Evolutionary conservation across 208 protist species (phyloP), one percentile per base, ranked within the genome.

Genomic region (Jaenimonas drosophilae): DNA sequence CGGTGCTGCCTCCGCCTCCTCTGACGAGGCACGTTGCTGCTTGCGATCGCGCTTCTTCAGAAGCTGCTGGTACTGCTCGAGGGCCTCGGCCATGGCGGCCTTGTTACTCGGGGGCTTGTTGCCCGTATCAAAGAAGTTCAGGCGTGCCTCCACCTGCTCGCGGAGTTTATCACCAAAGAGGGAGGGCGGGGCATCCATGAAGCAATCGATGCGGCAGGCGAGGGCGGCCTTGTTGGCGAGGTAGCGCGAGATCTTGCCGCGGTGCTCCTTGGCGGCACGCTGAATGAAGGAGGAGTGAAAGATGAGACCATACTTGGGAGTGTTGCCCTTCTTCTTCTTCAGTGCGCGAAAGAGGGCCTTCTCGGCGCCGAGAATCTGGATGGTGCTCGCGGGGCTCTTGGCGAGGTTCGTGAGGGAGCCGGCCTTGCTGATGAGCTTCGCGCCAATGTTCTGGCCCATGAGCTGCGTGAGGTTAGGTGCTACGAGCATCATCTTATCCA

Each of bases 341-440:
- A 99, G 80, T 0, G 97, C 97, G 27, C 96, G 86, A 93, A 99
- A 99, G 20, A 99, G 88, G 4, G 98, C 98, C 87, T 99, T 99
- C 76, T 99, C 98, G 28, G 98, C 98, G 53, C 98, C 98, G 6
- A 99, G 82, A 67, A 99, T 99, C 74, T 99, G 98, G 27, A 99
- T 97, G 12, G 98, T 99, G 27, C 97, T 99, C 12, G 98, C 98
- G 7, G 98, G 98, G 57, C 97, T 86, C 87, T 99, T 99, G 59
- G 98, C 97, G 11, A 99, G 77, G 70, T 95, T 98, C 9, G 91
- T 97, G 5, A 99, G 88, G 2, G 88, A 97, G 54, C 96, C 97
- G 14, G 97, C 97, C 69, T 98, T 97, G n/a, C 91, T 83, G 58
- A 99, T 99, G 21, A 99, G 88, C 68, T 96, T 93, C 11, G 98